These are phyloP conservation scores for Claviceps capensis DNA, from an alignment of 2,329 filamentous ascomycete species.

Conservation along the genomic window DNA sequence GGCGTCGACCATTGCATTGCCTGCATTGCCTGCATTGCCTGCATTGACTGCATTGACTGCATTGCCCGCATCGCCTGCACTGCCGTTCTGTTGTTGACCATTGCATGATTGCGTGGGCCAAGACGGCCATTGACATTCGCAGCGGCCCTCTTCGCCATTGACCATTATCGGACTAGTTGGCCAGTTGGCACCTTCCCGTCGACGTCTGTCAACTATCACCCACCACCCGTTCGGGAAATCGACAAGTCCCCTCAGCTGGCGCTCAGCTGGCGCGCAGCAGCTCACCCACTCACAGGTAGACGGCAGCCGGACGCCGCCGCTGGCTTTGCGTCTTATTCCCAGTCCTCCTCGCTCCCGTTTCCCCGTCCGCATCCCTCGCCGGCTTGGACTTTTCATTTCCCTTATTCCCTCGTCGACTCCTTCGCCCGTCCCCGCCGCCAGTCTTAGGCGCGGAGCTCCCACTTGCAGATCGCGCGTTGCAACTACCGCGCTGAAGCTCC, in stretches of 20 bases:
- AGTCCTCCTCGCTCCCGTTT: conserved; percentile 6
- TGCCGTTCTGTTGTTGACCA: too few species aligned
- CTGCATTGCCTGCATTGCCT: too few species aligned
- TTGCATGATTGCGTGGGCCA: too few species aligned
- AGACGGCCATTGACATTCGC: too few species aligned
- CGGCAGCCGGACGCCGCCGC: background rate
- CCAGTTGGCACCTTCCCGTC: background rate
- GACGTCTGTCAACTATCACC: background rate
- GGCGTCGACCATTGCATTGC: too few species aligned
- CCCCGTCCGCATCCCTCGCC: conserved; percentile 4
- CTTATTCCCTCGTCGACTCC: background rate
- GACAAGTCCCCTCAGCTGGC: background rate
- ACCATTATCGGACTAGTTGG: background rate
- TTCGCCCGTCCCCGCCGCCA: background rate
- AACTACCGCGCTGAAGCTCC: background rate
- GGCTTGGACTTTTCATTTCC: background rate
- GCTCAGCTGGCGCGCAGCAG: background rate
- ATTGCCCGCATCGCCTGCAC: too few species aligned
- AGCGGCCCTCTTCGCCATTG: too few species aligned
- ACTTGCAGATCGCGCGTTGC: background rate
- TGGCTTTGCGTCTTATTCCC: conserved; percentile 7
- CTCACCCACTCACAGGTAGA: background rate
- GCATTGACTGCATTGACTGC: too few species aligned
- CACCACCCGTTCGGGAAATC: background rate
- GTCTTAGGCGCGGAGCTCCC: background rate